Evolutionary conservation across 78 protist genomes (phyloP), one percentile per base, ranked within the genome.

Genomic region (Dictyostelium firmibasis): DNA sequence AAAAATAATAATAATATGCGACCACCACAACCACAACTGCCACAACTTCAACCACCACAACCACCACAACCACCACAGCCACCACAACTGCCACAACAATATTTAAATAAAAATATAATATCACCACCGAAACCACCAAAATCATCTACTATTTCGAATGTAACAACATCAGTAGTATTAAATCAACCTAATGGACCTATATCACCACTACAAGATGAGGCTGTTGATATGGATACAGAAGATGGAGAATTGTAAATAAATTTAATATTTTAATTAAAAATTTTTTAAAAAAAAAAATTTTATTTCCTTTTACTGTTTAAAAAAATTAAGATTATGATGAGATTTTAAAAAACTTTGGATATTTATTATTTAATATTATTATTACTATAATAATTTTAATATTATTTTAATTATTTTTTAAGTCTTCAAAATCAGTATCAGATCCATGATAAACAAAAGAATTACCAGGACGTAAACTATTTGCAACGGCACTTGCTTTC

Each of bases 381-480:
- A 10, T 27, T 31, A 38, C 41, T 75, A 33, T 75, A 38, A 36
- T 75, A 20, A 23, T 33, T 75, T 75, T 79, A 6, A 23, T 38
- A 79, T 79, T 79, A 8, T 27, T 79, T 10, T 79, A 27, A 6
- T 13, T 44, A n/a, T 57, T 60, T n/a, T 31, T 41, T 38, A 89
- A 81, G 25, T 89, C 94, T 2, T n/a, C 23, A 31, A 89, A 75
- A 70, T 89, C 84, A n/a, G 83, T 14, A 35, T 78, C 35, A 7
- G 87, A 81, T 11, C 94, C 87, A 33, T 89, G 94, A 38, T 89
- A 89, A 9, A 89, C 78, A 81, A 75, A 89, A 4, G 83, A 69
- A 70, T 89, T 89, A n/a, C 94, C 94, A 47, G 81, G 11, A 16
- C 33, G 67, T 27, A 89, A 14, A n/a, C 86, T 79, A 41, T 89